Conservation (phyloP, 2,329 filamentous ascomycete species). For the Pleomassaria siparia region DNA sequence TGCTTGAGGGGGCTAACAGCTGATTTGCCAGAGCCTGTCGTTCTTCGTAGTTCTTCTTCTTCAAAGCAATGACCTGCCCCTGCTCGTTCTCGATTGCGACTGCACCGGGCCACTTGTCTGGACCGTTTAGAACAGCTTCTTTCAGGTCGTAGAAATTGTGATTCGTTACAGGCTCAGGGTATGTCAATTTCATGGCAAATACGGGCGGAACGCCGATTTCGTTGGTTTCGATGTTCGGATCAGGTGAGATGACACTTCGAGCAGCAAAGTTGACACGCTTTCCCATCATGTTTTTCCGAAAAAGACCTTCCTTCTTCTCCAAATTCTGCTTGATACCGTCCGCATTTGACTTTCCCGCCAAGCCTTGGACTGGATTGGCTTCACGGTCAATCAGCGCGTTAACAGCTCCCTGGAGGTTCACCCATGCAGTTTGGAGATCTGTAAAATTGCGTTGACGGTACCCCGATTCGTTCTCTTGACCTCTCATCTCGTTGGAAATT, state of each 20-base stretch:
- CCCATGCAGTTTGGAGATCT: constrained; percentile 79
- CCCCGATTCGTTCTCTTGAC: constrained; percentile 41
- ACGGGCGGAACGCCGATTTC: constrained; percentile 98
- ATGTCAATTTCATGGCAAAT: constrained; percentile 93
- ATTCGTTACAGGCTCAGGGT: constrained; percentile 94
- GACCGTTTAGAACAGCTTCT: constrained; percentile 92
- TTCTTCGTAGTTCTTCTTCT: constrained; percentile 85
- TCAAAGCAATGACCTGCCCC: constrained; percentile 84
- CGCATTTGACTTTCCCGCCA: constrained; percentile 75
- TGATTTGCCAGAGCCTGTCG: constrained; percentile 89
- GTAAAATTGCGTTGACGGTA: constrained; percentile 63
- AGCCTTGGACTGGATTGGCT: constrained; percentile 78
- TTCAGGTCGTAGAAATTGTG: constrained; percentile 97
- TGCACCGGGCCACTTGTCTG: constrained; percentile 91
- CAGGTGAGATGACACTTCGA: constrained; percentile 94
- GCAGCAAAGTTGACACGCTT: constrained; percentile 99
- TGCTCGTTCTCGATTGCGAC: constrained; percentile 94
- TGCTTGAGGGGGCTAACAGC: constrained; percentile 80
- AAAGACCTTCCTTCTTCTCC: constrained; percentile 98
- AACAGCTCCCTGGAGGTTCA: constrained; percentile 81
- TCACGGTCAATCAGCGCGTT: constrained; percentile 92
- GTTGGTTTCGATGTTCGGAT: constrained; percentile 98
- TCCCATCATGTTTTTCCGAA: constrained; percentile 99
- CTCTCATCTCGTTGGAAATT: constrained; percentile 70
- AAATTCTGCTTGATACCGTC: constrained; percentile 97